phyloP scores from a whole-genome alignment of 2,329 filamentous ascomycete genomes.

The Diatrype stigma region DNA sequence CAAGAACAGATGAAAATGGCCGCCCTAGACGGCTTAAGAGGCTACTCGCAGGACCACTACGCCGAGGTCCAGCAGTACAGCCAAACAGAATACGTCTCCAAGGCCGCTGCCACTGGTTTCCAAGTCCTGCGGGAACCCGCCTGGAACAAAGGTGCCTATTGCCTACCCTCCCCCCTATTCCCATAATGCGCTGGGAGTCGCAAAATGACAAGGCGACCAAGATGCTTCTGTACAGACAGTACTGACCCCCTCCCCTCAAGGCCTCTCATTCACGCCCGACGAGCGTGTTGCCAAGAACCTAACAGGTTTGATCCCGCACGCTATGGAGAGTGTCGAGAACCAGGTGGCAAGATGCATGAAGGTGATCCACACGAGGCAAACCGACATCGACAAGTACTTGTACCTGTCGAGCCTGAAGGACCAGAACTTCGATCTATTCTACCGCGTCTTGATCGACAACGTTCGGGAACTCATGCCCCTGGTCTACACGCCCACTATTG shows the following conservation, averaged over 20 bases:
- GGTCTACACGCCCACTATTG: conserved; percentile 87
- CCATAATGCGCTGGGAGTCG: not conserved
- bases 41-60: conserved; percentile 55
- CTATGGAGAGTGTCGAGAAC: conserved; percentile 56
- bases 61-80: conserved; percentile 51
- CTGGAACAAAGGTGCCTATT: conserved; percentile 59
- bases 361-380: conserved; percentile 67
- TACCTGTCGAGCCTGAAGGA: conserved; percentile 74
- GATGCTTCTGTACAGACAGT: conserved; percentile 9
- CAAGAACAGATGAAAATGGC: conserved; percentile 59
- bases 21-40: conserved; percentile 55
- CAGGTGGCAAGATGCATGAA: conserved; percentile 66
- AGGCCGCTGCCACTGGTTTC: conserved; percentile 52
- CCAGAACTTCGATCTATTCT: conserved; percentile 77
- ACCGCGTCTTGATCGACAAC: conserved; percentile 75
- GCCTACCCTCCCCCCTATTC: conserved; percentile 3
- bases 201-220: too few relatives aligned
- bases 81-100: conserved; percentile 49
- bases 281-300: conserved; percentile 62
- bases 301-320: conserved; percentile 61
- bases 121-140: conserved; percentile 58
- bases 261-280: conserved; percentile 61
- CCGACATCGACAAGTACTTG: conserved; percentile 75
- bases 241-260: conserved; percentile 31
- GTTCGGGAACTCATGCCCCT: conserved; percentile 74